A percentile compares a stretch with the other conserved stretches of the same genome.
These are phyloP conservation scores for Thelonectria blattea DNA, from an alignment of 2,329 filamentous ascomycete species.

Conservation along the genomic window DNA sequence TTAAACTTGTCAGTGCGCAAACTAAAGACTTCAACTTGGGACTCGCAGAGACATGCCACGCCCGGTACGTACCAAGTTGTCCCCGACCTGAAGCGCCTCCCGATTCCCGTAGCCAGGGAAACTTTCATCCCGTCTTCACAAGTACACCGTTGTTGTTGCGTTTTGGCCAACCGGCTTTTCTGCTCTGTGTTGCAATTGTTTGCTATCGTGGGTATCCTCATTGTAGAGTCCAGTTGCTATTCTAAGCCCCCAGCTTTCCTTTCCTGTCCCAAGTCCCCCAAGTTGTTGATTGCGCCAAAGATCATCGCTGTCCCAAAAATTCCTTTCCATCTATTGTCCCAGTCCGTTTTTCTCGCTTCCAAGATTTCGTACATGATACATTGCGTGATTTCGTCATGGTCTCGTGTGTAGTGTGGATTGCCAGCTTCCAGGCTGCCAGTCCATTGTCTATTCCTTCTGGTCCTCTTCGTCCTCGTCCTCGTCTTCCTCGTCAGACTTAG, in stretches of 20 bases:
- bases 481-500: constrained; percentile 65
- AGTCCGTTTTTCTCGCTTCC: constrained; percentile 13
- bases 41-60: neutral
- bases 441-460: constrained; percentile 40
- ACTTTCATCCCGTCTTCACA: neutral
- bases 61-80: neutral
- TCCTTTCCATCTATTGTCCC: constrained; percentile 11
- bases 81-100: neutral
- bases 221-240: constrained; percentile 19
- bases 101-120: neutral
- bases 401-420: constrained; percentile 21
- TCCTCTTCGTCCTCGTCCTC: constrained; percentile 56
- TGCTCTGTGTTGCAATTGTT: neutral
- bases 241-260: constrained; percentile 25
- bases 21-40: neutral
- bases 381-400: constrained; percentile 23
- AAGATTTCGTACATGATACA: constrained; percentile 29
- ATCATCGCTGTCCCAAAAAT: constrained; percentile 14
- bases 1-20: constrained; percentile 13
- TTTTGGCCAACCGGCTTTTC: too few relatives aligned
- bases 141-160: neutral
- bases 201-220: constrained; percentile 31
- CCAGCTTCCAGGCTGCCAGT: constrained; percentile 1
- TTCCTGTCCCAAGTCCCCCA: constrained; percentile 10
- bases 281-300: constrained; percentile 19